Evolutionary conservation across 164 flowering plant genomes (phyloP).

Genomic region (Vitis riparia): DNA sequence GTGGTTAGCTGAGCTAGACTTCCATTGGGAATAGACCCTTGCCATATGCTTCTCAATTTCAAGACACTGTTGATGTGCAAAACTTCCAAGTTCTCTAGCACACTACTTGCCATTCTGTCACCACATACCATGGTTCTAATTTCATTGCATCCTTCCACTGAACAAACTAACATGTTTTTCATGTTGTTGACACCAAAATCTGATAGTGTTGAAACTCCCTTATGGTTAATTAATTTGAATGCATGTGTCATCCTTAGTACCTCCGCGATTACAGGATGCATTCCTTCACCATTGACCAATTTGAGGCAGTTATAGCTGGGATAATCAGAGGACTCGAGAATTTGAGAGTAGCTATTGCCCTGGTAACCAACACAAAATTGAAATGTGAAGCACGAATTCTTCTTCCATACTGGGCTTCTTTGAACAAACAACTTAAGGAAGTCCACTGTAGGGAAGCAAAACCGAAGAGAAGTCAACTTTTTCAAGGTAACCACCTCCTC

Average conservation of each 20-base stretch:
- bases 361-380: slow-evolving; percentile 12
- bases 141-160: slow-evolving; percentile 7
- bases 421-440: slow-evolving; percentile 1
- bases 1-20: slow-evolving; percentile 3
- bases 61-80: background rate
- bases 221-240: slow-evolving; percentile 14
- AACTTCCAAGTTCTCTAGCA: background rate
- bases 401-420: slow-evolving; percentile 12
- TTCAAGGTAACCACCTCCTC: slow-evolving; percentile 6
- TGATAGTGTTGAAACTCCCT: slow-evolving; percentile 10
- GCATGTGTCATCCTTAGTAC: slow-evolving; percentile 10
- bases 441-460: slow-evolving; percentile 18
- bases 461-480: slow-evolving; percentile 2
- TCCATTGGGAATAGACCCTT: slow-evolving; percentile 3
- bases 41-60: slow-evolving; percentile 9
- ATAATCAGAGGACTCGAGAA: background rate
- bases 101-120: background rate
- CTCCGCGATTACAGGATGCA: background rate
- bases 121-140: slow-evolving; percentile 4
- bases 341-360: background rate
- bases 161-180: slow-evolving; percentile 9
- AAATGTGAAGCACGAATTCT: slow-evolving; percentile 1
- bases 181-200: slow-evolving; percentile 13
- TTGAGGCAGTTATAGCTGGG: slow-evolving; percentile 3
- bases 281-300: slow-evolving; percentile 11